Conservation (phyloP, 2,329 filamentous ascomycete species). For the Proliferodiscus dingleyae region DNA sequence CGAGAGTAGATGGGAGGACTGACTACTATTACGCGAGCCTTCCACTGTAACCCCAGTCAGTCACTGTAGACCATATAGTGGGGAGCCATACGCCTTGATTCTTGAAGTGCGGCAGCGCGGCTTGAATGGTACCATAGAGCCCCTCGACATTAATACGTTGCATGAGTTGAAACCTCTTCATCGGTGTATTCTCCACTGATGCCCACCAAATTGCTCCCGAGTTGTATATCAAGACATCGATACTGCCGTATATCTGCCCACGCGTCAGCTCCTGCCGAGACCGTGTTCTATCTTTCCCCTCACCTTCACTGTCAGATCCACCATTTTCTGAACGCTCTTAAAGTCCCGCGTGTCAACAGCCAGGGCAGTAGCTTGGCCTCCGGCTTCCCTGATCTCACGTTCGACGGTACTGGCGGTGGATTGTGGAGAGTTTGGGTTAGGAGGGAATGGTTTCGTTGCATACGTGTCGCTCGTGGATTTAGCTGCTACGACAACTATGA, state of each 20-base stretch:
- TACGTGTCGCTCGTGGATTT: constrained; percentile 66
- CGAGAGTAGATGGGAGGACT: constrained; percentile 80
- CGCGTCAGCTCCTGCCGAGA: not conserved
- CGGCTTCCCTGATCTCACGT: constrained; percentile 63
- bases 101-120: constrained; percentile 61
- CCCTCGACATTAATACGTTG: constrained; percentile 71
- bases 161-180: constrained; percentile 75
- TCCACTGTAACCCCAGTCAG: constrained; percentile 31
- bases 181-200: constrained; percentile 64
- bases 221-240: constrained; percentile 79
- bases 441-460: constrained; percentile 57
- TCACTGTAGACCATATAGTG: not conserved
- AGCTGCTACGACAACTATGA: constrained; percentile 58
- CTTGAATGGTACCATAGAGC: constrained; percentile 67
- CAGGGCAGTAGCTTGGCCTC: constrained; percentile 60
- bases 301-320: constrained; percentile 51
- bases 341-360: constrained; percentile 65
- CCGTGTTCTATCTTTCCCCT: constrained; percentile 15
- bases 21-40: constrained; percentile 69
- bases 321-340: constrained; percentile 54
- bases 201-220: constrained; percentile 84
- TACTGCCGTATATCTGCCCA: constrained; percentile 32
- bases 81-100: constrained; percentile 30
- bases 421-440: constrained; percentile 66
- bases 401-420: constrained; percentile 79